phyloP scores from a whole-genome alignment of 2,329 filamentous ascomycete genomes.

The Fusarium tanahbumbuense region DNA sequence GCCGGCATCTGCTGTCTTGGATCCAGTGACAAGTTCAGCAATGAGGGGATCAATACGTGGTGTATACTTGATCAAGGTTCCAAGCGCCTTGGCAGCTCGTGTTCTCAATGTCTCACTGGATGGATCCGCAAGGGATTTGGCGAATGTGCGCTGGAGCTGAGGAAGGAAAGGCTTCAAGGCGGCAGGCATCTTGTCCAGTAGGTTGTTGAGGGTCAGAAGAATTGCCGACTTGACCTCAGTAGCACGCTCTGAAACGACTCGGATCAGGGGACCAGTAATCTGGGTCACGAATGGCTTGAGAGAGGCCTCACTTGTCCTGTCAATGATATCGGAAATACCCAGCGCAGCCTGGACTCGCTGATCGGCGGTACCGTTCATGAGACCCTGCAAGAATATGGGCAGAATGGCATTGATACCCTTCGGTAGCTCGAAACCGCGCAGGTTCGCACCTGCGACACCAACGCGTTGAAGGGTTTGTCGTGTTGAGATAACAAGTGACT shows the following conservation, averaged over 20 bases:
- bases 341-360: constrained; percentile 92
- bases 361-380: constrained; percentile 95
- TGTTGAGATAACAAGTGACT: constrained; percentile 86
- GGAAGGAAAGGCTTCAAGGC: constrained; percentile 97
- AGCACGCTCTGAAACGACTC: constrained; percentile 95
- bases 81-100: constrained; percentile 91
- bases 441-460: constrained; percentile 83
- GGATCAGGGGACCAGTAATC: constrained; percentile 96
- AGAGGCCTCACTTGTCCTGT: constrained; percentile 87
- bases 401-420: constrained; percentile 98
- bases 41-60: constrained; percentile 96
- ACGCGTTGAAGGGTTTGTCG: constrained; percentile 88
- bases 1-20: constrained; percentile 85
- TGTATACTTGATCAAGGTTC: constrained; percentile 94
- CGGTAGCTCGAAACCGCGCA: constrained; percentile 89
- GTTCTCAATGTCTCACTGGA: constrained; percentile 89
- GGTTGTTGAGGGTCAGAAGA: constrained; percentile 90
- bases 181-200: constrained; percentile 95
- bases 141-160: constrained; percentile 95
- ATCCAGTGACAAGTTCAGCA: constrained; percentile 90
- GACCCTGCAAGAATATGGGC: constrained; percentile 95
- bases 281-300: constrained; percentile 96
- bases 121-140: constrained; percentile 92
- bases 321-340: constrained; percentile 94
- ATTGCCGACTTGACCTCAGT: constrained; percentile 97